A percentile compares a stretch with the other conserved stretches of the same genome.
Evolutionary conservation across 495 filamentous ascomycete genomes (phyloP).

Genomic region (Penicillium atrosanguineum): DNA sequence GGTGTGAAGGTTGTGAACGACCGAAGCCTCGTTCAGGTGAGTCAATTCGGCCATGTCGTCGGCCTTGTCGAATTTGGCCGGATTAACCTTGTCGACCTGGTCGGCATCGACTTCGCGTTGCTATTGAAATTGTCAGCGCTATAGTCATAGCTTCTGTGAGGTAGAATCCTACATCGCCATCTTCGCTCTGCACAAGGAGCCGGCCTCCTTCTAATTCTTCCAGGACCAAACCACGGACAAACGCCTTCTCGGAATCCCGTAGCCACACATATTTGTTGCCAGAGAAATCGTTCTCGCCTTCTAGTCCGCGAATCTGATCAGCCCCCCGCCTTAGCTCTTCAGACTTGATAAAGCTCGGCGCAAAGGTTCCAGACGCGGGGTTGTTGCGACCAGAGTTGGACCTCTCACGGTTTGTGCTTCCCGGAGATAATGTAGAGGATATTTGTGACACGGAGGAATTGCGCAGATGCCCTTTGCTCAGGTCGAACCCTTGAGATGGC

Average conservation of each 20-base stretch:
- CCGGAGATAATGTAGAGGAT: constrained; percentile 26
- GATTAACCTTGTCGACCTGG: constrained; percentile 96
- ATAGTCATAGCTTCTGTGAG: background rate
- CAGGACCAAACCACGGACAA: constrained; percentile 87
- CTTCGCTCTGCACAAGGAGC: constrained; percentile 86
- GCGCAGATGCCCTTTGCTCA: constrained; percentile 48
- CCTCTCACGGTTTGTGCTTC: constrained; percentile 39
- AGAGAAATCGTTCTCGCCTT: constrained; percentile 97
- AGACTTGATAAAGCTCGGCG: constrained; percentile 89
- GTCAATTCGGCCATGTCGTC: constrained; percentile 99
- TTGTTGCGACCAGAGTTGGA: constrained; percentile 60
- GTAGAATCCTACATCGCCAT: constrained; percentile 72
- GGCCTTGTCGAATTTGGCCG: constrained; percentile 98
- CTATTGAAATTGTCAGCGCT: constrained; percentile 37
- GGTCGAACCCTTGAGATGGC: constrained; percentile 46
- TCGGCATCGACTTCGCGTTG: constrained; percentile 84
- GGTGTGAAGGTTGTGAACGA: constrained; percentile 94
- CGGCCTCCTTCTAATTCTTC: constrained; percentile 67
- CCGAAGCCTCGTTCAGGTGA: constrained; percentile 94
- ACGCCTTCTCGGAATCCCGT: constrained; percentile 79
- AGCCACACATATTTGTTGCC: constrained; percentile 99
- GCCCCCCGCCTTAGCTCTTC: constrained; percentile 65
- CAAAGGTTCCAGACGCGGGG: constrained; percentile 74
- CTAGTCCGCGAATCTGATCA: constrained; percentile 72
- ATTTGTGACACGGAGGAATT: constrained; percentile 55